Conservation (phyloP, 306 rosid genomes). For the Lathyrus tuberosus region DNA sequence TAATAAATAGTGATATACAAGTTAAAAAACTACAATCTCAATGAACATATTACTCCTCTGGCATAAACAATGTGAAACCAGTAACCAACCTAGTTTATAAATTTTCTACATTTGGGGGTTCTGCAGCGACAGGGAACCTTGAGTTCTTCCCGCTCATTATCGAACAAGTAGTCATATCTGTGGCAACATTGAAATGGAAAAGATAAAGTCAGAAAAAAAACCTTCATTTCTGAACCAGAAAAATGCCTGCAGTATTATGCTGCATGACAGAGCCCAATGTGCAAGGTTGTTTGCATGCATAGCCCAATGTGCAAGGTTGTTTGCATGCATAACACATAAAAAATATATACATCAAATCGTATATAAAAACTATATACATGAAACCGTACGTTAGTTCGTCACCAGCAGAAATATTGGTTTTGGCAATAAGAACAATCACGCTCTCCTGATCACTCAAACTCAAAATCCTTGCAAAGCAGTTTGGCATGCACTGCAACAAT, state of each 20-base stretch:
- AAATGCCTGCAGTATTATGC: not conserved
- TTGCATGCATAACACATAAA: not conserved
- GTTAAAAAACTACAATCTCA: constrained; percentile 34
- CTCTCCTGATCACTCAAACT: constrained; percentile 60
- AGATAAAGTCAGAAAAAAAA: constrained; percentile 22
- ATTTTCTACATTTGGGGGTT: constrained; percentile 72
- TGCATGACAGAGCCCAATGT: constrained; percentile 6
- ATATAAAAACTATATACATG: not conserved
- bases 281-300: not conserved
- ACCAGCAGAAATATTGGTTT: constrained; percentile 71
- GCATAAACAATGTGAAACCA: constrained; percentile 32
- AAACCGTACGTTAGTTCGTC: constrained; percentile 85
- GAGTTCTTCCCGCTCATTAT: constrained; percentile 71
- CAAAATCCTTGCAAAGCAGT: constrained; percentile 92
- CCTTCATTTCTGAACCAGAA: constrained; percentile 2
- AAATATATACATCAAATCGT: not conserved
- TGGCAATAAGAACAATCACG: constrained; percentile 86
- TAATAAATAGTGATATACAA: constrained; percentile 29
- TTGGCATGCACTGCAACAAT: constrained; percentile 87
- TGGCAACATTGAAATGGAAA: constrained; percentile 17
- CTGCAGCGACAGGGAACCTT: constrained; percentile 84
- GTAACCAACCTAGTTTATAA: constrained; percentile 60
- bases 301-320: too few species aligned
- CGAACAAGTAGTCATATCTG: constrained; percentile 91
- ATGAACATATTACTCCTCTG: constrained; percentile 22